These are phyloP conservation scores for Colletotrichum destructivum DNA, from an alignment of 2,329 filamentous ascomycete genomes.

Conservation along the genomic window DNA sequence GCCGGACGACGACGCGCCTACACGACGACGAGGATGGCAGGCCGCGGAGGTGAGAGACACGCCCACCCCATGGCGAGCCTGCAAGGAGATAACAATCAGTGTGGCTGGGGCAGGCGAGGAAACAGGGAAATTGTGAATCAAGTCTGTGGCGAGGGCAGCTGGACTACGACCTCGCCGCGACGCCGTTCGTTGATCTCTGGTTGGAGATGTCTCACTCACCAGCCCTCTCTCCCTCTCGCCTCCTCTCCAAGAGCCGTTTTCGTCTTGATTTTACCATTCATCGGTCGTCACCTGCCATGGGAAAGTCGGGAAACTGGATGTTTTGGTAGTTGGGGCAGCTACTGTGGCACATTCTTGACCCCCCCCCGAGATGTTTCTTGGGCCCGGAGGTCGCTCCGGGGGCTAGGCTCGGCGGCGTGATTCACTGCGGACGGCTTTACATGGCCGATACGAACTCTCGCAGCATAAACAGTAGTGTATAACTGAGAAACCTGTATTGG, in stretches of 20 bases:
- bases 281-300: constrained; percentile 8
- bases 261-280: not conserved
- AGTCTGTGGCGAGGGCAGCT: constrained; percentile 12
- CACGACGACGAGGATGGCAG: not conserved
- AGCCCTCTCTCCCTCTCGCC: not conserved
- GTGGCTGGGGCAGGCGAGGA: not conserved
- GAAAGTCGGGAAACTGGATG: constrained; percentile 19
- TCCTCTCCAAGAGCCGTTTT: not conserved
- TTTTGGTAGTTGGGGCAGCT: not conserved
- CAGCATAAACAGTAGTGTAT: no score
- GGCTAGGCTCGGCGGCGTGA: not conserved
- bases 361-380: not conserved
- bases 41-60: not conserved
- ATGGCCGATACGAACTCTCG: no score
- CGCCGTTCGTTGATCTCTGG: not conserved
- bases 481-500: no score
- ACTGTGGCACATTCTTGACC: not conserved
- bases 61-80: not conserved
- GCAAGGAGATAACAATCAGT: not conserved
- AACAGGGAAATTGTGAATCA: constrained; percentile 10
- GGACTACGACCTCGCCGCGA: not conserved
- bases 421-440: no score
- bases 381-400: not conserved
- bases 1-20: not conserved
- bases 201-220: constrained; percentile 36